Evolutionary conservation across 371 early-diverging fungal genomes (phyloP), one percentile per base, ranked within the genome.

Genomic region (Dinochytrium kinnereticum): DNA sequence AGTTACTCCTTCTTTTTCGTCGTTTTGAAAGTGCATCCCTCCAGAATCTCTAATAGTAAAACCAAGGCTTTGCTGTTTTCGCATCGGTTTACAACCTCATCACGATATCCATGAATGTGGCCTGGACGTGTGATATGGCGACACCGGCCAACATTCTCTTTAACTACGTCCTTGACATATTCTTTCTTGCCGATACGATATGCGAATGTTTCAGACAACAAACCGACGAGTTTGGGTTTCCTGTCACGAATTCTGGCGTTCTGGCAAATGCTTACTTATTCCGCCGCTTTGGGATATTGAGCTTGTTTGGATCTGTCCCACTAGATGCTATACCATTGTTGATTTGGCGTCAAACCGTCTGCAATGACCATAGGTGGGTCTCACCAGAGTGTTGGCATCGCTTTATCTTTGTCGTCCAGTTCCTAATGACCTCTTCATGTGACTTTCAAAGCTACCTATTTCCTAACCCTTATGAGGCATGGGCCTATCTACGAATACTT

Each of bases 211-310:
- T 61, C 24, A 30, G 61, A 10, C 61, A 61, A 24, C 30, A 61
- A 24, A 61, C 36, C 3, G 61, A 61, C 24, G 61, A 61, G 24
- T 61, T 61, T 61, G 61, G 61, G 61, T 61, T 61, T 61, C 61
- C 61, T 36, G 61, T 61, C 34, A 34, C 34, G 34, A 36, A 61
- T 34, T 3, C 61, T 3, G 61, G 34, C 13, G 26, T 61, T 5
- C 36, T 61, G 34, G 24, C 61, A 26, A 61, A 61, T 7, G 3
- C 37, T 7, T 61, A 61, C 37, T 24, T 61, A 10, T 61, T 61
- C 24, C 19, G 24, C 10, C 28, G 61, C 3, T 37, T 61, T 10
- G 61, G 61, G 10, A 28, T 61, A 10, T 61, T 17, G 5, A 61
- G 61, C 37, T 2, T 61, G 3, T 15, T 61, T 34, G 61, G 61